These are phyloP conservation scores for Venturia oleaginea DNA, from an alignment of 2,329 filamentous ascomycete genomes.

Conservation along the genomic window DNA sequence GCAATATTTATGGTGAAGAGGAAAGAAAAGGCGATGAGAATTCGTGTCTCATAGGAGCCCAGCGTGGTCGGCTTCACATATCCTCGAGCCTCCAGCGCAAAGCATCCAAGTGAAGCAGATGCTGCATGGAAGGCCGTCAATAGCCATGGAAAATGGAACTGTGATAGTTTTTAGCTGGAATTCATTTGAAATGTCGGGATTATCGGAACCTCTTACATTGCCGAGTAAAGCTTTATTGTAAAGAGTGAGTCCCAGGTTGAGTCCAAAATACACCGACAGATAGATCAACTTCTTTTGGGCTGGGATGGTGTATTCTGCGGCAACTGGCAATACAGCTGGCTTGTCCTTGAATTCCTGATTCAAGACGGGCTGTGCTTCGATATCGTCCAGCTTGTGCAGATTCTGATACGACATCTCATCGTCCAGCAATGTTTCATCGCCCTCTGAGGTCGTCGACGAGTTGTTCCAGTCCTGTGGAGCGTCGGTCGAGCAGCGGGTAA, in stretches of 20 bases:
- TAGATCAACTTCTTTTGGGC: slow-evolving; percentile 41
- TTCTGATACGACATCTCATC: slow-evolving; percentile 2
- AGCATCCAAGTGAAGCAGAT: slow-evolving; percentile 50
- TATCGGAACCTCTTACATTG: slow-evolving; percentile 26
- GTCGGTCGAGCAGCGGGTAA: background rate
- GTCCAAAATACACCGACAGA: slow-evolving; percentile 45
- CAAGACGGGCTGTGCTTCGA: slow-evolving; percentile 13
- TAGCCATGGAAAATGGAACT: slow-evolving; percentile 54
- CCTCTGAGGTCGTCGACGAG: background rate
- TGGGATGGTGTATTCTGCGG: slow-evolving; percentile 35
- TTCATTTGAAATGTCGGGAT: background rate
- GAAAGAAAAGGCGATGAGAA: slow-evolving; percentile 49
- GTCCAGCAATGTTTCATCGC: background rate
- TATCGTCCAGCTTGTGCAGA: slow-evolving; percentile 5
- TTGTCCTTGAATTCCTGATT: background rate
- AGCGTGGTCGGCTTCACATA: slow-evolving; percentile 46
- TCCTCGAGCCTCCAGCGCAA: slow-evolving; percentile 42
- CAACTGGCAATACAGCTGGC: slow-evolving; percentile 4
- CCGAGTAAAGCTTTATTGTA: slow-evolving; percentile 52
- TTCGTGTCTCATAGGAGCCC: slow-evolving; percentile 43
- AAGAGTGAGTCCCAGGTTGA: slow-evolving; percentile 43
- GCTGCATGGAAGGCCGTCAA: slow-evolving; percentile 50
- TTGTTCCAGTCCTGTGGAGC: background rate
- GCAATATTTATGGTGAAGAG: slow-evolving; percentile 57
- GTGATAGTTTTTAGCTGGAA: background rate